Evolutionary conservation across 1,284 basidiomycete genomes (phyloP).

Genomic region (Xerocomus nothofagi): DNA sequence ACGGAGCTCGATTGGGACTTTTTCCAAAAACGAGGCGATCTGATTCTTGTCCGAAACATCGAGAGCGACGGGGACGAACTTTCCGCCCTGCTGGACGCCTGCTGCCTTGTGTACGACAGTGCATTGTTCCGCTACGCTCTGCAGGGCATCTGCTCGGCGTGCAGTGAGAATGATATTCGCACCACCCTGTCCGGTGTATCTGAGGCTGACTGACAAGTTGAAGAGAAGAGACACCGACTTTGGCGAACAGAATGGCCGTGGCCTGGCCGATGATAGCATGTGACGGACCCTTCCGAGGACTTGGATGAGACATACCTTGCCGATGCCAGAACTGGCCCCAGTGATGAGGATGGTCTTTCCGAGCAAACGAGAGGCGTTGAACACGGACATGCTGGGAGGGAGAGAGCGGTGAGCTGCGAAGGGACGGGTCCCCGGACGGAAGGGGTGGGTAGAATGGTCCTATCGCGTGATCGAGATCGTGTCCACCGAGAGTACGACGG

Average conservation of each 20-base stretch:
- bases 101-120: slow-evolving; percentile 68
- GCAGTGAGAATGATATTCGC: slow-evolving; percentile 77
- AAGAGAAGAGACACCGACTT: slow-evolving; percentile 43
- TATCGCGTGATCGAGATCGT: slow-evolving; percentile 8
- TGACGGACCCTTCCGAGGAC: neutral
- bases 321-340: slow-evolving; percentile 83
- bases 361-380: slow-evolving; percentile 73
- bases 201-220: neutral
- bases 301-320: slow-evolving; percentile 49
- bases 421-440: neutral
- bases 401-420: neutral
- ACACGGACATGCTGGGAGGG: slow-evolving; percentile 62
- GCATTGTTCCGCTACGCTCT: slow-evolving; percentile 66
- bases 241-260: slow-evolving; percentile 83
- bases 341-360: slow-evolving; percentile 88
- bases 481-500: too few relatives aligned
- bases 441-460: neutral
- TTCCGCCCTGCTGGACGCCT: slow-evolving; percentile 69
- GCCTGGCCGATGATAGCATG: too few relatives aligned
- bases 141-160: slow-evolving; percentile 64
- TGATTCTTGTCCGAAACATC: slow-evolving; percentile 77
- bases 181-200: slow-evolving; percentile 53
- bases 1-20: slow-evolving; percentile 66
- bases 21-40: slow-evolving; percentile 63
- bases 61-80: slow-evolving; percentile 63